Base-by-base conservation (phyloP, 768 basidiomycete genomes). In the Rhizopogon vinicolor region DNA sequence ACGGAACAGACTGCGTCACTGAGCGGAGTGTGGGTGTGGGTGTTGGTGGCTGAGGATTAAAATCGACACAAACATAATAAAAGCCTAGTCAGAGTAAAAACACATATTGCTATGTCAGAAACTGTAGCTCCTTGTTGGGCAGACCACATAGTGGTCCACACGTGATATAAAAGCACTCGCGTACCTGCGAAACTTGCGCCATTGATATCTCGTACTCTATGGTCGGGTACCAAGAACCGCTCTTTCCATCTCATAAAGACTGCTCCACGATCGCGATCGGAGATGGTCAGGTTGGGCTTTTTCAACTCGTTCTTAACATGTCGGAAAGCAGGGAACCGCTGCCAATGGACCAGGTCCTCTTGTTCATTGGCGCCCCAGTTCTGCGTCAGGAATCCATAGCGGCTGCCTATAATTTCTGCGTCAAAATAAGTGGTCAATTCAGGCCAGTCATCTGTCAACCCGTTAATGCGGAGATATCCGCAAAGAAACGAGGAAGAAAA, bases 191-290 rank as follows among this genome's bases (percentile, higher is more conserved):
- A 97, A 68, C 91, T 93, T 19, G 94, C 94, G 43, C 94, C 94
- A 63, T 85, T 92, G 72, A 98, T 96, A 69, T 95, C 92, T 69
- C 91, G 86, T 31, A 96, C 91, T 56, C 86, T 83, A 73, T 95
- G 91, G 69, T 95, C 91, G 2, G 94, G 94, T n/a, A 98, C 91
- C 52, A 98, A 76, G 72, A 97, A 98, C 64, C 87, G 79, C 73
- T 98, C 96, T 73, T 98, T 98, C 89, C 93, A 95, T 58, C 96
- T 79, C 88, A 98, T 93, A 68, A 98, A 98, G 31, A 94, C 84
- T 25, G 87, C 87, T 1, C 87, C 87, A 48, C 87, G 81, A 63
- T 89, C 86, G 41, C 87, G 77, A 64, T 89, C 88, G 44, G 82
- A 73, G 65, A 96, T 86, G 41, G 89, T 91, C 69, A 91, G 64